Evolutionary conservation across 371 early-diverging fungal species (phyloP), one percentile per base, ranked within the genome.

Genomic region (Rhizopus stolonifer): DNA sequence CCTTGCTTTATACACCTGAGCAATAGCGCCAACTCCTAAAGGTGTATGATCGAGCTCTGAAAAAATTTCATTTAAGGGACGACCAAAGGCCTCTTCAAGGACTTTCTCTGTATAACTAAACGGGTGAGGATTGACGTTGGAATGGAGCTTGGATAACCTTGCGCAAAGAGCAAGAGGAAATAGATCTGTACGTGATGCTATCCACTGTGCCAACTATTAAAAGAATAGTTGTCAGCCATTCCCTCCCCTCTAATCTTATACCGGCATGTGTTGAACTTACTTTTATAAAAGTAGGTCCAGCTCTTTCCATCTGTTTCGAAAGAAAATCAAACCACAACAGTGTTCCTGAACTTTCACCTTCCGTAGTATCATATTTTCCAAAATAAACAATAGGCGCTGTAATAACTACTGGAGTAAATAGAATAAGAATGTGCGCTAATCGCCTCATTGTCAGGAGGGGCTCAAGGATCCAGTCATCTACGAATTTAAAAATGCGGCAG

Each of bases 211-310:
- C 7, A 99, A 70, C 87, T 90, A 61, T 34, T n/a, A 62, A 26
- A 52, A 46, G 49, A 54, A 46, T 10, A 46, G 46, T 10, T 42
- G 2, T 42, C 21, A 42, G 21, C 19, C n/a, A 0, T 29, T n/a
- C n/a, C n/a, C n/a, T n/a, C n/a, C n/a, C n/a, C n/a, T n/a, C n/a
- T n/a, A n/a, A n/a, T n/a, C n/a, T n/a, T n/a, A n/a, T n/a, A n/a
- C n/a, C n/a, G n/a, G n/a, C n/a, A n/a, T n/a, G n/a, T n/a, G n/a
- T n/a, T 33, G 15, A 13, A 13, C 22, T 54, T 67, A 82, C 87
- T 73, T 96, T 96, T 60, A 96, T 94, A 65, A 95, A 94, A 2
- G 98, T 91, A 13, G 96, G 92, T 0, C 98, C 98, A 6, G 91
- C 91, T 34, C 74, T 45, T 54, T 92, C 91, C 87, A 94, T 87